Conservation (phyloP, 2,329 filamentous ascomycete genomes). For the Emergomyces pasteurianus region DNA sequence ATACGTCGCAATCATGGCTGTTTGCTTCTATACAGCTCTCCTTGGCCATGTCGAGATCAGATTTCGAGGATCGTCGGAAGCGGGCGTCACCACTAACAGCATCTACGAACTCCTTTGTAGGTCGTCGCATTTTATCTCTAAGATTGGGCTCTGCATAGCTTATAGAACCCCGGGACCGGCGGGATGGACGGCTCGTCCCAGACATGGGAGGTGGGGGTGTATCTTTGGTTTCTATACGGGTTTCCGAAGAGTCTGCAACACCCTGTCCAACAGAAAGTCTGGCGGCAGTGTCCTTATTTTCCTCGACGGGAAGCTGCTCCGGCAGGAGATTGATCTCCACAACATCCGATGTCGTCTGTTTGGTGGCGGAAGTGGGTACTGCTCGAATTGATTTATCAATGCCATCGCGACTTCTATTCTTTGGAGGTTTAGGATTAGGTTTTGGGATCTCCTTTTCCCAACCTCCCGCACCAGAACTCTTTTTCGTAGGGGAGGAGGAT, state of each 20-base stretch:
- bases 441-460: not conserved
- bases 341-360: not conserved
- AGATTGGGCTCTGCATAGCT: slow-evolving; percentile 77
- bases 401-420: not conserved
- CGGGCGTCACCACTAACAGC: slow-evolving; percentile 53
- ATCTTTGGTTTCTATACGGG: slow-evolving; percentile 10
- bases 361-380: not conserved
- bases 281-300: not conserved
- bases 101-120: slow-evolving; percentile 63
- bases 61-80: slow-evolving; percentile 34
- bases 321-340: slow-evolving; percentile 17
- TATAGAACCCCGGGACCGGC: slow-evolving; percentile 55
- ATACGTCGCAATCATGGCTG: not conserved
- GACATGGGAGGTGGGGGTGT: slow-evolving; percentile 13
- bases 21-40: not conserved
- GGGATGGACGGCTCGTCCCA: slow-evolving; percentile 42
- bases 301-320: slow-evolving; percentile 8
- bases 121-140: slow-evolving; percentile 70
- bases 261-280: not conserved
- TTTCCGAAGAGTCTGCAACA: slow-evolving; percentile 1
- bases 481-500: slow-evolving; percentile 23
- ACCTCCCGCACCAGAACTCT: slow-evolving; percentile 3
- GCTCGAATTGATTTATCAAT: not conserved
- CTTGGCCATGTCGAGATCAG: slow-evolving; percentile 20
- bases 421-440: not conserved